Evolutionary conservation across 257 asterid species (phyloP).

Genomic region (Solanum pimpinellifolium): DNA sequence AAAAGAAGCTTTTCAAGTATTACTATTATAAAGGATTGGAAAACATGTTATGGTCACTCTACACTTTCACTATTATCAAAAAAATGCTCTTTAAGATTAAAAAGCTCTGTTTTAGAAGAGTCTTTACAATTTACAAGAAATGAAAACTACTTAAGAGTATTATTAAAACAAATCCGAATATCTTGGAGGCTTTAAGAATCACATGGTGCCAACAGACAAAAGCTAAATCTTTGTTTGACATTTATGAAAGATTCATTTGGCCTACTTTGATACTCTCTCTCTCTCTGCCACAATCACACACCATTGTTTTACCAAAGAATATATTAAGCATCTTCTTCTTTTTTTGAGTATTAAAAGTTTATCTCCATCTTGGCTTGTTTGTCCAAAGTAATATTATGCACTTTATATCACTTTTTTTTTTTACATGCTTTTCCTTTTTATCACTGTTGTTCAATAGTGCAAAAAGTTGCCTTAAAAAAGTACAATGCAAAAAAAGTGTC

Average conservation of each 20-base stretch:
- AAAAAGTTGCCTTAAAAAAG: background rate
- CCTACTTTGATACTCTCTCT: conserved; percentile 1
- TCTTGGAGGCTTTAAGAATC: conserved; percentile 4
- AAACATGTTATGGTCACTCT: conserved; percentile 5
- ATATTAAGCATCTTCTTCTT: background rate
- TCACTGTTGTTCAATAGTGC: background rate
- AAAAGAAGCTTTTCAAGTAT: conserved; percentile 8
- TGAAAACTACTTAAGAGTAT: background rate
- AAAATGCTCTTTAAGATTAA: background rate
- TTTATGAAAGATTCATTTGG: conserved; percentile 18
- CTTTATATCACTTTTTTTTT: background rate
- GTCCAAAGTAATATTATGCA: background rate
- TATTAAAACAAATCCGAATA: conserved; percentile 6
- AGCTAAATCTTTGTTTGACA: conserved; percentile 1
- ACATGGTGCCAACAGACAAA: conserved; percentile 27
- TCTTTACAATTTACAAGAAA: conserved; percentile 10
- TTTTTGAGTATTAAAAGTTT: background rate
- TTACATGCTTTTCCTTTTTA: background rate
- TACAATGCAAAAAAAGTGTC: background rate
- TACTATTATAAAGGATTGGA: background rate
- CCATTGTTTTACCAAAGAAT: background rate
- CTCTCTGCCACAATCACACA: background rate
- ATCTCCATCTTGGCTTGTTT: background rate
- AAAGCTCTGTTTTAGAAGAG: conserved; percentile 9
- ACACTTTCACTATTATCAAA: conserved; percentile 26